Evolutionary conservation across 495 filamentous ascomycete genomes (phyloP).

Genomic region (Penicillium robsamsonii): DNA sequence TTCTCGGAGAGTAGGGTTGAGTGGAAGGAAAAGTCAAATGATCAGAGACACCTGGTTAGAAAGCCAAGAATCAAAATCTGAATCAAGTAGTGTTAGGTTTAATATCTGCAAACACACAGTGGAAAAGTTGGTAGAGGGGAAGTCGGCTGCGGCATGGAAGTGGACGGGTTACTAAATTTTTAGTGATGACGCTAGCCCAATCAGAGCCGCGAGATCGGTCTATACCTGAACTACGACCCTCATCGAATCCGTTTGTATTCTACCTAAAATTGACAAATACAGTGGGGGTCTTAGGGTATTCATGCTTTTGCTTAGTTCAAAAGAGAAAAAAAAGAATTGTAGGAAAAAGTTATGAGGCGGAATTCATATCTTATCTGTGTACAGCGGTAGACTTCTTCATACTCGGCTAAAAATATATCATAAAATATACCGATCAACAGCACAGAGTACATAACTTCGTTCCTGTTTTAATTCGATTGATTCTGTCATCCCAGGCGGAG

Average conservation of each 20-base stretch:
- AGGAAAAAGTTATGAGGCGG: not conserved
- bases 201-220: slow-evolving; percentile 28
- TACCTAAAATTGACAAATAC: not conserved
- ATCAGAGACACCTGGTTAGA: slow-evolving; percentile 15
- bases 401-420: not conserved
- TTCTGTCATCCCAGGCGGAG: not conserved
- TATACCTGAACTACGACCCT: slow-evolving; percentile 6
- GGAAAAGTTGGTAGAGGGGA: slow-evolving; percentile 44
- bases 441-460: not conserved
- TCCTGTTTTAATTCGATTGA: not conserved
- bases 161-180: slow-evolving; percentile 45
- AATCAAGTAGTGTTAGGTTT: slow-evolving; percentile 13
- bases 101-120: slow-evolving; percentile 31
- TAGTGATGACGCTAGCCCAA: slow-evolving; percentile 51
- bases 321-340: not conserved
- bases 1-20: slow-evolving; percentile 31
- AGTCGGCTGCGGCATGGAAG: slow-evolving; percentile 35
- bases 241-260: not conserved
- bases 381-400: not conserved
- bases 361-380: not conserved
- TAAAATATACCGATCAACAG: not conserved
- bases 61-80: slow-evolving; percentile 16
- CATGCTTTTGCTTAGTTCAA: not conserved
- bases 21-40: slow-evolving; percentile 22
- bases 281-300: not conserved